phyloP scores from a whole-genome alignment of 2,329 filamentous ascomycete genomes.

The Ophiobolus disseminans region DNA sequence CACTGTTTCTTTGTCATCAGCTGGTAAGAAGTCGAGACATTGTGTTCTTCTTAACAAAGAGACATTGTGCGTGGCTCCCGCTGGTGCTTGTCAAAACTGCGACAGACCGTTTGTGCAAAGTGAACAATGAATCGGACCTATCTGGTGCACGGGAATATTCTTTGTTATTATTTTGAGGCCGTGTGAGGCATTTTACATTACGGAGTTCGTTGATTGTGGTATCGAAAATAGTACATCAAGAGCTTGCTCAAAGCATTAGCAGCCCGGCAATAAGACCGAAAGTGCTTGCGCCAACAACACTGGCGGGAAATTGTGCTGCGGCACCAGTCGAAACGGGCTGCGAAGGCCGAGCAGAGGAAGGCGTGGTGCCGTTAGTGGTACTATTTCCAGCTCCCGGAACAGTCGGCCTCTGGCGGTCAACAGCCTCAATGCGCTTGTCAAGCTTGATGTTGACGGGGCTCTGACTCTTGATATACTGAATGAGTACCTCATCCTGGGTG shows the following conservation, averaged over 20 bases:
- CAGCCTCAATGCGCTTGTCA: conserved; percentile 55
- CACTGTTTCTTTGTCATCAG: too few species aligned
- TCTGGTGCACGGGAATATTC: too few species aligned
- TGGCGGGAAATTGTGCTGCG: conserved; percentile 13
- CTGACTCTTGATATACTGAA: conserved; percentile 57
- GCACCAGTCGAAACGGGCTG: conserved; percentile 14
- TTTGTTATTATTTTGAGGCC: too few species aligned
- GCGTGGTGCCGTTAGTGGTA: conserved; percentile 25
- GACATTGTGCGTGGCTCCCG: too few species aligned
- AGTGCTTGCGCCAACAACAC: conserved; percentile 10
- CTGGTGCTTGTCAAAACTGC: too few species aligned
- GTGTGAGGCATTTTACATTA: too few species aligned
- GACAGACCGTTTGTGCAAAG: too few species aligned
- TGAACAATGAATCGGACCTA: too few species aligned
- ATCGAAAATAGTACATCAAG: neutral
- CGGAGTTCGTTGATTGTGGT: neutral
- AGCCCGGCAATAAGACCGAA: conserved; percentile 19
- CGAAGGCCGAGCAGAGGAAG: conserved; percentile 14
- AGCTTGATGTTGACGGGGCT: conserved; percentile 60
- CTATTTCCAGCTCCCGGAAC: conserved; percentile 18
- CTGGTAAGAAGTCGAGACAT: too few species aligned
- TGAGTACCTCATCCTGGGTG: conserved; percentile 62
- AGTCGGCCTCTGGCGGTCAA: conserved; percentile 27
- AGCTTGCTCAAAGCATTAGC: conserved; percentile 16
- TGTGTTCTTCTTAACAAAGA: too few species aligned